Evolutionary conservation across 2,329 filamentous ascomycete genomes (phyloP).

Genomic region (Aspergillus tubingensis): DNA sequence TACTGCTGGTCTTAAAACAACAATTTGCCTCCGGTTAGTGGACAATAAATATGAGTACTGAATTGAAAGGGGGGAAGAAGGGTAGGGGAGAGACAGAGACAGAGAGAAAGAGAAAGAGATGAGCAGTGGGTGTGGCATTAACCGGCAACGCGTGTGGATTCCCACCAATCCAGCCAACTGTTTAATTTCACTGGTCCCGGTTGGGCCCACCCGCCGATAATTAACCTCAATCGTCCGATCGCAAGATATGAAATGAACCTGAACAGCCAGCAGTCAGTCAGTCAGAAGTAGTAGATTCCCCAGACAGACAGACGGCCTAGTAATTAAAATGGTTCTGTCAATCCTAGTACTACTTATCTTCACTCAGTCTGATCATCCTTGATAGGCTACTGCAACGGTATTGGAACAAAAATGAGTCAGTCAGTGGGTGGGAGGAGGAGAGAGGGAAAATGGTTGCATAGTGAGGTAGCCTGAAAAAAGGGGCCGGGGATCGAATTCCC

Average conservation of each 20-base stretch:
- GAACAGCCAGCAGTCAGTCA: neutral
- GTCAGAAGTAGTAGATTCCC: too few species aligned
- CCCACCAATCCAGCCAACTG: neutral
- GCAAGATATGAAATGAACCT: neutral
- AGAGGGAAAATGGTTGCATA: neutral
- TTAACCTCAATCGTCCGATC: slow-evolving; percentile 4
- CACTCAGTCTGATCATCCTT: neutral
- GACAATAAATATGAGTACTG: neutral
- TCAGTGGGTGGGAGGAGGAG: neutral
- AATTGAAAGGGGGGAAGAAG: slow-evolving; percentile 1
- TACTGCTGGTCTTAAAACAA: neutral
- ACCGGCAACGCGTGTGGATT: slow-evolving; percentile 5
- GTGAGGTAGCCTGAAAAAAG: slow-evolving; percentile 15
- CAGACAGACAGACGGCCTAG: too few species aligned
- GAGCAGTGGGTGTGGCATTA: slow-evolving; percentile 12
- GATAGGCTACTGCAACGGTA: neutral
- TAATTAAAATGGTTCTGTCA: neutral
- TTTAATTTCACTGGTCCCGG: slow-evolving; percentile 2
- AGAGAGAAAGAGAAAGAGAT: neutral
- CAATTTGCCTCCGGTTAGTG: neutral
- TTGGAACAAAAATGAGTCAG: neutral
- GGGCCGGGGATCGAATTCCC: slow-evolving; percentile 8
- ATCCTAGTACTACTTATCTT: neutral
- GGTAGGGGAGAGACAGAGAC: neutral
- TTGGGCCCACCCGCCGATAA: slow-evolving; percentile 5